Percentiles rank a stretch among this genome's conserved stretches.
Conservation (phyloP, 2,329 filamentous ascomycete species). For the Hypoxylon sp. region DNA sequence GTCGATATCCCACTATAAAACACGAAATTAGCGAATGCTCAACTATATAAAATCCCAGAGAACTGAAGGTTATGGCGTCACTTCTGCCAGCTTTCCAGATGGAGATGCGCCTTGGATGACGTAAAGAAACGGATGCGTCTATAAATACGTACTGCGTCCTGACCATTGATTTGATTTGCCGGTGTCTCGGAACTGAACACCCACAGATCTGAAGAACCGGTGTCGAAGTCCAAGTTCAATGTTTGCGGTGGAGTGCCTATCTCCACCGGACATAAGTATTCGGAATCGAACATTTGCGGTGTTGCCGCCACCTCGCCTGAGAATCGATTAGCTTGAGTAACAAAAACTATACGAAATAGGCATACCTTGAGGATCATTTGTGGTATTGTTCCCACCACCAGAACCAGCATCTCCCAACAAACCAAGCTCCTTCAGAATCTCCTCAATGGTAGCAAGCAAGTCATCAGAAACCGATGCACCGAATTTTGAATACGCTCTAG, state of each 20-base stretch:
- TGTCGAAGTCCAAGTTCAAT: constrained; percentile 63
- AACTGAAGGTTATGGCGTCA: background rate
- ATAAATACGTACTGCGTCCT: constrained; percentile 50
- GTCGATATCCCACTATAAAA: constrained; percentile 56
- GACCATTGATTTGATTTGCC: constrained; percentile 55
- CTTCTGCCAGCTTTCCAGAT: no score
- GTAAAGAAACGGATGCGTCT: no score
- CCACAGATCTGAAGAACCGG: constrained; percentile 65
- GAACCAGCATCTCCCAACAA: constrained; percentile 46
- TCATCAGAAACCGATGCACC: constrained; percentile 56
- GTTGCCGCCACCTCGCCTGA: constrained; percentile 52
- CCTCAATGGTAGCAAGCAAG: constrained; percentile 54
- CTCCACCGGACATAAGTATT: constrained; percentile 55
- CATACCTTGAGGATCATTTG: constrained; percentile 34
- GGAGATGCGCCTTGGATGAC: no score
- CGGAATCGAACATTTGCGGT: constrained; percentile 54
- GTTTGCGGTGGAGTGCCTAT: constrained; percentile 61
- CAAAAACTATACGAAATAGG: background rate
- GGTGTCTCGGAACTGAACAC: constrained; percentile 61
- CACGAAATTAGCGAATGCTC: constrained; percentile 8
- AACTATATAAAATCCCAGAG: no score
- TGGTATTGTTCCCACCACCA: constrained; percentile 35
- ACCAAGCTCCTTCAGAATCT: constrained; percentile 56
- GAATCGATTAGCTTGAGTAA: constrained; percentile 22
- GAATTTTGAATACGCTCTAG: constrained; percentile 60